Evolutionary conservation across 176 grass and related monocot genomes (phyloP).

Genomic region (Saccharum officinarum): DNA sequence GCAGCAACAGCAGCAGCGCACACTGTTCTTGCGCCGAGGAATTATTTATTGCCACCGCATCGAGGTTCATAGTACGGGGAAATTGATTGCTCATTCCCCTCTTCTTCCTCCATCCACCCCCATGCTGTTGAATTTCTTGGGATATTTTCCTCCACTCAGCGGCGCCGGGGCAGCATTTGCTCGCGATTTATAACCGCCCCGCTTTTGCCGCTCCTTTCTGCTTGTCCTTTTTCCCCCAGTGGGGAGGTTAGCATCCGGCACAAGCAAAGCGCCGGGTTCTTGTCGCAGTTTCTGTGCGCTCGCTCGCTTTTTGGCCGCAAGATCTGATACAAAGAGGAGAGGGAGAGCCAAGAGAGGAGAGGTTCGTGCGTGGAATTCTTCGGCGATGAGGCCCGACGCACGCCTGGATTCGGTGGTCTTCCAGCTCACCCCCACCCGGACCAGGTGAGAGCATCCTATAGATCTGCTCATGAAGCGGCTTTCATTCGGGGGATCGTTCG

Average conservation of each 20-base stretch:
- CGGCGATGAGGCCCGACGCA: conserved; percentile 68
- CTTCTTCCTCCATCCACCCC: conserved; percentile 26
- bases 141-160: background rate
- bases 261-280: conserved; percentile 49
- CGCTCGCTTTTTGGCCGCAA: conserved; percentile 9
- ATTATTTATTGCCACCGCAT: conserved; percentile 36
- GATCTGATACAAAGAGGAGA: conserved; percentile 38
- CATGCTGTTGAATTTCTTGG: conserved; percentile 40
- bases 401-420: conserved; percentile 85
- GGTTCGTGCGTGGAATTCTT: conserved; percentile 24
- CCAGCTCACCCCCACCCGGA: conserved; percentile 93
- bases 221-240: conserved; percentile 32
- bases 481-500: background rate
- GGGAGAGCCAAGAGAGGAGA: background rate
- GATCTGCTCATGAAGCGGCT: conserved; percentile 35
- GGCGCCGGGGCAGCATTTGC: conserved; percentile 18
- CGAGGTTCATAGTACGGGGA: conserved; percentile 25
- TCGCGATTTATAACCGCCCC: conserved; percentile 38
- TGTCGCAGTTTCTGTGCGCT: conserved; percentile 29
- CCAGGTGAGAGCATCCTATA: conserved; percentile 56
- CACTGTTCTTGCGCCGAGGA: conserved; percentile 8
- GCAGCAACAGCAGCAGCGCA: background rate
- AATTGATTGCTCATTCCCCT: conserved; percentile 40
- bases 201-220: conserved; percentile 22
- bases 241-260: conserved; percentile 44